Conservation (phyloP, 176 grass and related monocot genomes). For the Hordeum marinum region DNA sequence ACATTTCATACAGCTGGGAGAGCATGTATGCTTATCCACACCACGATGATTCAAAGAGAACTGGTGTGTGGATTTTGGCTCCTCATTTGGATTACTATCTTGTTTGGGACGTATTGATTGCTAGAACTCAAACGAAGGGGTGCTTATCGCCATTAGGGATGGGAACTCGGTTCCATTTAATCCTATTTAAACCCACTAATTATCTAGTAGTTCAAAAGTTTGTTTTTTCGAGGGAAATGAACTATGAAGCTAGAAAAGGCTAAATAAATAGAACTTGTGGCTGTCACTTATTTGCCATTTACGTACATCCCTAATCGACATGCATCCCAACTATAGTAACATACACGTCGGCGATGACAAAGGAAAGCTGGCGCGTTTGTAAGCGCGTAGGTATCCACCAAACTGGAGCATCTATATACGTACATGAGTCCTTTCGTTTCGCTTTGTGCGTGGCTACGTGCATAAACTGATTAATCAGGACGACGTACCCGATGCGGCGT, state of each 20-base stretch:
- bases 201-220: no score
- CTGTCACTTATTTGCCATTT: no score
- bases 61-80: background rate
- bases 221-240: no score
- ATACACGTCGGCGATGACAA: background rate
- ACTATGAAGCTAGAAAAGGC: no score
- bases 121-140: background rate
- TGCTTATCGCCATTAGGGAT: no score
- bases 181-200: no score
- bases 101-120: background rate
- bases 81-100: background rate
- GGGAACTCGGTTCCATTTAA: no score
- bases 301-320: no score
- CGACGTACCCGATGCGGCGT: constrained; percentile 61
- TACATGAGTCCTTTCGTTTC: background rate
- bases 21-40: no score
- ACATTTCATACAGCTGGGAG: no score
- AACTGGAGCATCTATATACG: background rate
- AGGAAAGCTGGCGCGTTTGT: background rate
- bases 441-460: background rate
- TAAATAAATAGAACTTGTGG: no score
- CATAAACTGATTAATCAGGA: background rate
- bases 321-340: background rate
- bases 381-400: background rate
- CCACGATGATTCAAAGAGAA: background rate